These are phyloP conservation scores for Lupinus albus DNA, from an alignment of 306 rosid genomes.

Conservation along the genomic window DNA sequence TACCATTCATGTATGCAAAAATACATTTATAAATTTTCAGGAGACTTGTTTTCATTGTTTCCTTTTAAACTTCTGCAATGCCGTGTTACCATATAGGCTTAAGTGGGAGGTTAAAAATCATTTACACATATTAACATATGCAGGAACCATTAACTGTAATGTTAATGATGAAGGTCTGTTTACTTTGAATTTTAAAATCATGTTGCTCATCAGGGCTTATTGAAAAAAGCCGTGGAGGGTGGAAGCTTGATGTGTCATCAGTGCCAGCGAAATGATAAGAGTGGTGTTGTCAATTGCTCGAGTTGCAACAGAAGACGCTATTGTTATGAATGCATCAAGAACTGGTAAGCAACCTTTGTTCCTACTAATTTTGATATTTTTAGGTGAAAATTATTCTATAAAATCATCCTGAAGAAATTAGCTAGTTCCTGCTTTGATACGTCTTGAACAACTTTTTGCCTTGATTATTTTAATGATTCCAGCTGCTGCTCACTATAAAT, in stretches of 20 bases:
- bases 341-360: slow-evolving; percentile 47
- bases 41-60: not conserved
- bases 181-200: not conserved
- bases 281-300: slow-evolving; percentile 59
- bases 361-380: not conserved
- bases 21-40: slow-evolving; percentile 8
- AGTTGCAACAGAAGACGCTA: slow-evolving; percentile 56
- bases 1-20: not conserved
- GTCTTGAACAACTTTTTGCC: slow-evolving; percentile 2
- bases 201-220: slow-evolving; percentile 30
- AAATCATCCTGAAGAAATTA: slow-evolving; percentile 18
- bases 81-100: not conserved
- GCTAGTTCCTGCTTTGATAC: slow-evolving; percentile 17
- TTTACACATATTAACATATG: not conserved
- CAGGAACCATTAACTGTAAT: slow-evolving; percentile 15
- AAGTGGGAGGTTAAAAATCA: slow-evolving; percentile 7
- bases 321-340: slow-evolving; percentile 59
- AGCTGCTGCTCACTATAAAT: slow-evolving; percentile 19
- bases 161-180: not conserved
- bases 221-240: slow-evolving; percentile 41
- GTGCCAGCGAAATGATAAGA: slow-evolving; percentile 66
- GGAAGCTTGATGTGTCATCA: slow-evolving; percentile 81
- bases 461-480: slow-evolving; percentile 6
- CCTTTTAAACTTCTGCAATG: not conserved
- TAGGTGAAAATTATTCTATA: slow-evolving; percentile 11